Conservation (phyloP, 768 basidiomycete genomes). For the Strobilomyces dryophilus region DNA sequence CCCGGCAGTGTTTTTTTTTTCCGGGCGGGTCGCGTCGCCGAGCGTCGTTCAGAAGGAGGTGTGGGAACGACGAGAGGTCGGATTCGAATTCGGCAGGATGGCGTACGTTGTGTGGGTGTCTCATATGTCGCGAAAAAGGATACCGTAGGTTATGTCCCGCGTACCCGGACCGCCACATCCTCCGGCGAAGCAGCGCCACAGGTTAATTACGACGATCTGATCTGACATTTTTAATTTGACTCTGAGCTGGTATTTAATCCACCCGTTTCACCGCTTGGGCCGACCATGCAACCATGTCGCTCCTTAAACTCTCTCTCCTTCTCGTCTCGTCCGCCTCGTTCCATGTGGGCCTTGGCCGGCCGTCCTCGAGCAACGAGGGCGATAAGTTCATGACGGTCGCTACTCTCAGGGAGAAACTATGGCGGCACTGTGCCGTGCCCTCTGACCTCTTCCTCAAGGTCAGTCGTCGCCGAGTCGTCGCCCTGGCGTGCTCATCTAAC, state of each 20-base stretch:
- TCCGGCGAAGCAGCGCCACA: background rate
- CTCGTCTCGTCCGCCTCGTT: constrained; percentile 5
- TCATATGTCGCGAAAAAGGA: background rate
- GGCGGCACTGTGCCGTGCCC: background rate
- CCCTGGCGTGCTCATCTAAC: no score
- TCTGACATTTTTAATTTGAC: background rate
- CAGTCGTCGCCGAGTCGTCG: no score
- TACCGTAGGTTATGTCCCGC: background rate
- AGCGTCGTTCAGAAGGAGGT: no score
- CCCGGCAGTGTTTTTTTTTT: no score
- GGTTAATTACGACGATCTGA: background rate
- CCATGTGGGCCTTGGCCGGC: background rate
- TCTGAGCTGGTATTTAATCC: background rate
- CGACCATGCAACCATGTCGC: constrained; percentile 3
- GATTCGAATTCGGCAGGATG: no score
- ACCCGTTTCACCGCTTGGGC: background rate
- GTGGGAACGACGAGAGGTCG: no score
- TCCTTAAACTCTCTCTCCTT: constrained; percentile 7
- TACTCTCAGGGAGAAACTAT: constrained; percentile 3
- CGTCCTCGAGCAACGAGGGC: background rate
- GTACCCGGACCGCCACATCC: constrained; percentile 2
- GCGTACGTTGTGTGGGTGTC: no score
- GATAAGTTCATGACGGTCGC: constrained; percentile 4
- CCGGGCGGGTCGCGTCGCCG: no score
- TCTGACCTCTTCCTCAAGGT: background rate